These are phyloP conservation scores for Corallochytrium limacisporum DNA, from an alignment of 78 protist species.

Conservation along the genomic window DNA sequence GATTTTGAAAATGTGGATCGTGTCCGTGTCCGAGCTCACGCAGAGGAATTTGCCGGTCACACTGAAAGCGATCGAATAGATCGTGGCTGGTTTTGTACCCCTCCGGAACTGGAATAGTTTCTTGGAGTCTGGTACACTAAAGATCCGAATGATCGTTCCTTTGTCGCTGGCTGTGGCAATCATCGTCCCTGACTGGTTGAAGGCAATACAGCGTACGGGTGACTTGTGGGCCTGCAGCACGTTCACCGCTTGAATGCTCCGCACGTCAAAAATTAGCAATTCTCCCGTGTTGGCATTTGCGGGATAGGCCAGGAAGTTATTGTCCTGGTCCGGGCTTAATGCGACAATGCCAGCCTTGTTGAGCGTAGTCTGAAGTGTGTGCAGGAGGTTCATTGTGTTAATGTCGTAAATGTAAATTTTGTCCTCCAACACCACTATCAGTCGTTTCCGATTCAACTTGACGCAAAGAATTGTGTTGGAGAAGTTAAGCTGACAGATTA, in stretches of 20 bases:
- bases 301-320: constrained; percentile 38
- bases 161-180: constrained; percentile 50
- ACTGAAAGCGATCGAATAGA: constrained; percentile 37
- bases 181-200: constrained; percentile 42
- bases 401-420: constrained; percentile 57
- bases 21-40: constrained; percentile 39
- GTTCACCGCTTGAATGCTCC: constrained; percentile 31
- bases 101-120: constrained; percentile 12
- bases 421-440: constrained; percentile 47
- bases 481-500: constrained; percentile 8
- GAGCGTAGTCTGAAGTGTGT: constrained; percentile 39
- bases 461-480: neutral
- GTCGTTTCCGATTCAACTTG: constrained; percentile 11
- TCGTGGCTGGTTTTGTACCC: constrained; percentile 40
- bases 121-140: constrained; percentile 22
- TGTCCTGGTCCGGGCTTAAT: constrained; percentile 25
- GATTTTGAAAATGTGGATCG: constrained; percentile 41
- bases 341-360: constrained; percentile 37
- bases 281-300: constrained; percentile 28
- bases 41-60: constrained; percentile 12
- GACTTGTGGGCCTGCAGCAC: constrained; percentile 45
- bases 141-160: constrained; percentile 60
- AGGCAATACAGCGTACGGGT: constrained; percentile 24
- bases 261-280: constrained; percentile 36
- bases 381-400: constrained; percentile 47